phyloP scores from a whole-genome alignment of 2,329 filamentous ascomycete genomes.

The Beauveria varroae region DNA sequence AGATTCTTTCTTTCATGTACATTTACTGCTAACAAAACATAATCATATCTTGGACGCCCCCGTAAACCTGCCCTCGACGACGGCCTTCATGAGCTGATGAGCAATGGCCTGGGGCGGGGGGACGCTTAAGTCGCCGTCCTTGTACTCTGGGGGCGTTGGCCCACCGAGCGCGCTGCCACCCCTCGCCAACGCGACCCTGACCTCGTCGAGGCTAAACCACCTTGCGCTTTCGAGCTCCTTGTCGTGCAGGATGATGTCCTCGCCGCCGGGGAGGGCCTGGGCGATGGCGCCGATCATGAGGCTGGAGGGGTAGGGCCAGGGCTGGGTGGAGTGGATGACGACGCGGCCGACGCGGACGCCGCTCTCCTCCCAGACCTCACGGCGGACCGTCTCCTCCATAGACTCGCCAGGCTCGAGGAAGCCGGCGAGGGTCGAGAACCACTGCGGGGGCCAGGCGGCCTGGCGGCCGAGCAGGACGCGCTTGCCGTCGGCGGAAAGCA shows the following conservation, averaged over 20 bases:
- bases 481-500: constrained; percentile 72
- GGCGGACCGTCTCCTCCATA: constrained; percentile 73
- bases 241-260: constrained; percentile 79
- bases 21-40: not conserved
- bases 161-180: constrained; percentile 62
- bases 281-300: constrained; percentile 85
- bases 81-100: constrained; percentile 75
- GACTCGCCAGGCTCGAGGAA: constrained; percentile 83
- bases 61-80: constrained; percentile 65
- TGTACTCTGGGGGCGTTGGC: constrained; percentile 56
- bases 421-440: constrained; percentile 84
- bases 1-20: not conserved
- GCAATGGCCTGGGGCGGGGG: constrained; percentile 88
- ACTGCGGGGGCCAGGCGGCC: constrained; percentile 73
- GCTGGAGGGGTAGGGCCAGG: constrained; percentile 80
- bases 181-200: constrained; percentile 62
- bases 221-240: constrained; percentile 83
- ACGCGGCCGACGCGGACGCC: constrained; percentile 71
- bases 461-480: constrained; percentile 77
- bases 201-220: constrained; percentile 80
- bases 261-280: constrained; percentile 70
- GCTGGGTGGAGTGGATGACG: constrained; percentile 75
- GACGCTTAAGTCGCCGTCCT: constrained; percentile 69
- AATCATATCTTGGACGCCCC: constrained; percentile 43
- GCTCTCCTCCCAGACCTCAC: constrained; percentile 82